A percentile compares a stretch with the other conserved stretches of the same genome.
phyloP scores from a whole-genome alignment of 2,329 filamentous ascomycete species.

The Waltergamsia citrina region DNA sequence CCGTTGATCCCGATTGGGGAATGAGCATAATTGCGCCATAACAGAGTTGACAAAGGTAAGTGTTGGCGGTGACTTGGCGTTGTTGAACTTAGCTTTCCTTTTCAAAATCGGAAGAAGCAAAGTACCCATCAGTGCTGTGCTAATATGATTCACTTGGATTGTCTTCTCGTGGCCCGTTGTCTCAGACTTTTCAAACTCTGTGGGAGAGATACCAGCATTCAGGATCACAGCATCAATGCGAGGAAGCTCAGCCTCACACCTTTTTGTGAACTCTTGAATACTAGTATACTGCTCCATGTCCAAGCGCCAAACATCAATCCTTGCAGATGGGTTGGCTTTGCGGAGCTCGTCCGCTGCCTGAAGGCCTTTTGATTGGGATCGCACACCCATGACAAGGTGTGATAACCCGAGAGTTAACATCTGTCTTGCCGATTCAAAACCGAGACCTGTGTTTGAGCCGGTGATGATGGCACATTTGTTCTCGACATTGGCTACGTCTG shows the following conservation, averaged over 20 bases:
- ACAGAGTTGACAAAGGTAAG: constrained; percentile 20
- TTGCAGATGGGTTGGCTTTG: constrained; percentile 2
- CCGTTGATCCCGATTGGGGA: constrained; percentile 11
- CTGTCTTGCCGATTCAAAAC: constrained; percentile 29
- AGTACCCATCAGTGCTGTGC: constrained; percentile 16
- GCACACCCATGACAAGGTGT: constrained; percentile 30
- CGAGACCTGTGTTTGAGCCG: constrained; percentile 32
- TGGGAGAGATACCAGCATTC: constrained; percentile 19
- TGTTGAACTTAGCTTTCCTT: constrained; percentile 10
- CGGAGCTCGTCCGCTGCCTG: constrained; percentile 7
- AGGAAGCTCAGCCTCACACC: constrained; percentile 7
- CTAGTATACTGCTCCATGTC: constrained; percentile 16
- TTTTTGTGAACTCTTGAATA: constrained; percentile 9
- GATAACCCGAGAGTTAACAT: constrained; percentile 23
- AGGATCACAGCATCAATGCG: constrained; percentile 17
- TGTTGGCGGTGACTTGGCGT: constrained; percentile 8
- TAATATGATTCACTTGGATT: constrained; percentile 22
- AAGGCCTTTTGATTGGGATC: constrained; percentile 12
- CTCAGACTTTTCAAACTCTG: constrained; percentile 8
- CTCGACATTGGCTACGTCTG: not conserved
- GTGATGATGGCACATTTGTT: constrained; percentile 31
- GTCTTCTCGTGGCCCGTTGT: constrained; percentile 17
- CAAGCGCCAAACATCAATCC: constrained; percentile 13
- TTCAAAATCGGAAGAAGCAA: constrained; percentile 15
- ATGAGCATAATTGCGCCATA: constrained; percentile 13